These are phyloP conservation scores for Apostasia shenzhenica DNA, from an alignment of 106 monocot genomes.

Conservation along the genomic window DNA sequence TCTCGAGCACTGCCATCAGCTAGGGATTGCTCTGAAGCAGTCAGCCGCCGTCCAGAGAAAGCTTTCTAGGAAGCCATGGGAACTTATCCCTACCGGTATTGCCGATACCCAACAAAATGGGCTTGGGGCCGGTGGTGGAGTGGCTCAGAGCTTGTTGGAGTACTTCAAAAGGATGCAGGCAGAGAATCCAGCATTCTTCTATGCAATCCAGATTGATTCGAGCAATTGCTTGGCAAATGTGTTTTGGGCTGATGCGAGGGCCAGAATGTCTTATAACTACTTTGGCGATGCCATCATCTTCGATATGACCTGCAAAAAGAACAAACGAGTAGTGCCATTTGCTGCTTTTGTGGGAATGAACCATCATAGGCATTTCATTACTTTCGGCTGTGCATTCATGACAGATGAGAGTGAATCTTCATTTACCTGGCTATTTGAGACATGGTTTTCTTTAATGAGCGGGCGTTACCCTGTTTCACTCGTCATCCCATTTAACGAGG, in stretches of 20 bases:
- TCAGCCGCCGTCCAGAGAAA: slow-evolving; percentile 38
- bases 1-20: slow-evolving; percentile 60
- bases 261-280: slow-evolving; percentile 65
- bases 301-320: slow-evolving; percentile 76
- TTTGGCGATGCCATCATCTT: slow-evolving; percentile 75
- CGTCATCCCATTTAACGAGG: slow-evolving; percentile 31
- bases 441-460: slow-evolving; percentile 71
- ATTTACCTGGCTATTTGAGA: slow-evolving; percentile 84
- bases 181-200: slow-evolving; percentile 92
- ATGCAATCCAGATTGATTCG: slow-evolving; percentile 68
- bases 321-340: slow-evolving; percentile 70
- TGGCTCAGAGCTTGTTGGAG: slow-evolving; percentile 78
- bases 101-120: slow-evolving; percentile 36
- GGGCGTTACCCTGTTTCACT: slow-evolving; percentile 55
- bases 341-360: slow-evolving; percentile 80
- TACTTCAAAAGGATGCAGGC: slow-evolving; percentile 93
- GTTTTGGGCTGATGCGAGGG: slow-evolving; percentile 92
- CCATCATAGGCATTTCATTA: slow-evolving; percentile 69
- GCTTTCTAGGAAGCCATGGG: slow-evolving; percentile 67
- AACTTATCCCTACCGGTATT: slow-evolving; percentile 23
- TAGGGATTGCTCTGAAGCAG: slow-evolving; percentile 23
- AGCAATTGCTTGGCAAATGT: slow-evolving; percentile 78
- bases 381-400: slow-evolving; percentile 85
- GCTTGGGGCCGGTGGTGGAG: slow-evolving; percentile 69
- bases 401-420: slow-evolving; percentile 67